Evolutionary conservation across 305 asterid genomes (phyloP).

Genomic region (Fraxinus xanthoxyloides): DNA sequence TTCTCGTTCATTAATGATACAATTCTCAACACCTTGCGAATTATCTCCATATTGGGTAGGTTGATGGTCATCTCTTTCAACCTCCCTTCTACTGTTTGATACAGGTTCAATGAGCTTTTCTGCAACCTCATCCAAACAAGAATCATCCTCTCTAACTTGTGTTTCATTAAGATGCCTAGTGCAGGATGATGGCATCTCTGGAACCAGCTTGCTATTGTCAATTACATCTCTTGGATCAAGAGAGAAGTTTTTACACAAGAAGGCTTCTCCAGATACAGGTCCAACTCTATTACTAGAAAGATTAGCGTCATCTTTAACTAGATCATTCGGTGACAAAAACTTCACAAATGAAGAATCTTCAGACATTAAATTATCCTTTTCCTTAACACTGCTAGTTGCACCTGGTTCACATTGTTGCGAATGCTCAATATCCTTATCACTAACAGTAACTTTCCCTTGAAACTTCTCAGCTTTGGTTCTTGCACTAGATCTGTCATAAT

Average conservation of each 20-base stretch:
- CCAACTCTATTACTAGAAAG: constrained; percentile 18
- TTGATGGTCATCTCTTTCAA: constrained; percentile 25
- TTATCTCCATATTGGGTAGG: constrained; percentile 16
- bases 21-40: constrained; percentile 22
- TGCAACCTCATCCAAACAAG: not conserved
- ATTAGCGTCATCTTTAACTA: not conserved
- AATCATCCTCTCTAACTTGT: constrained; percentile 20
- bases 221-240: constrained; percentile 12
- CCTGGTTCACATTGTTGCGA: constrained; percentile 12
- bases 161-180: constrained; percentile 14
- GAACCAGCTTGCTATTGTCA: constrained; percentile 8
- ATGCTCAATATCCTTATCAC: constrained; percentile 18
- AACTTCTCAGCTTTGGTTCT: constrained; percentile 4
- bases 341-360: constrained; percentile 14
- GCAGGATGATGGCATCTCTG: constrained; percentile 17
- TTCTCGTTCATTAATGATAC: constrained; percentile 56
- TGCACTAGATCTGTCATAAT: not conserved
- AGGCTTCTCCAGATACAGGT: constrained; percentile 14
- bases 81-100: constrained; percentile 24
- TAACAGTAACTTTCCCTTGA: constrained; percentile 10
- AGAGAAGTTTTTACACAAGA: constrained; percentile 6
- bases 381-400: constrained; percentile 21
- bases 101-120: constrained; percentile 15
- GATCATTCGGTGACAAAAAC: constrained; percentile 1
- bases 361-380: constrained; percentile 26